These are phyloP conservation scores for Ganoderma meredithae DNA, from an alignment of 1,284 basidiomycete species.

Conservation along the genomic window DNA sequence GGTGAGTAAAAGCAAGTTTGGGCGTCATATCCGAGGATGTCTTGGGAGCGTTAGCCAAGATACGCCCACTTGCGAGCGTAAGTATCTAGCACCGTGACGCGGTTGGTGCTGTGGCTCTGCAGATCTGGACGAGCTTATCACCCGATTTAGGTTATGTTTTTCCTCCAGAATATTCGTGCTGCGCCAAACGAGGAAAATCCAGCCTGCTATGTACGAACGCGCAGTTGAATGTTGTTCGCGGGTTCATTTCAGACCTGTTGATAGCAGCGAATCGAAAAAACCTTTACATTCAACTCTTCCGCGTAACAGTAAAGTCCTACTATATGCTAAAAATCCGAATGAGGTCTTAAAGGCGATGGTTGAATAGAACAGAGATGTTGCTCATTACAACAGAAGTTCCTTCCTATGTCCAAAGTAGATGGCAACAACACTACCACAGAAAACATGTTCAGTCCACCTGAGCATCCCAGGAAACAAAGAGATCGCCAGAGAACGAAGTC, in stretches of 20 bases:
- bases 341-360: background rate
- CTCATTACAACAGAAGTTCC: background rate
- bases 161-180: background rate
- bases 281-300: too few species aligned
- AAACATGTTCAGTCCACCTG: conserved; percentile 15
- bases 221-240: background rate
- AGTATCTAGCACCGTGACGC: background rate
- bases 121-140: background rate
- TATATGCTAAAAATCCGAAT: background rate
- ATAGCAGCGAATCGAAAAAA: too few species aligned
- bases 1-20: background rate
- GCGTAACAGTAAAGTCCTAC: background rate
- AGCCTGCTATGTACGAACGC: background rate
- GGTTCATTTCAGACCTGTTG: background rate
- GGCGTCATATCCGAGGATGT: background rate
- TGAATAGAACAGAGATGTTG: background rate
- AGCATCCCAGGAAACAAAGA: conserved; percentile 28
- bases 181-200: conserved; percentile 4
- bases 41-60: background rate
- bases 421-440: background rate
- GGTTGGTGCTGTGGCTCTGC: background rate
- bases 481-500: conserved; percentile 10
- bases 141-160: conserved; percentile 5
- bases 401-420: background rate
- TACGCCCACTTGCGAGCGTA: background rate